Evolutionary conservation across 768 basidiomycete species (phyloP).

Genomic region (Lactarius deliciosus): DNA sequence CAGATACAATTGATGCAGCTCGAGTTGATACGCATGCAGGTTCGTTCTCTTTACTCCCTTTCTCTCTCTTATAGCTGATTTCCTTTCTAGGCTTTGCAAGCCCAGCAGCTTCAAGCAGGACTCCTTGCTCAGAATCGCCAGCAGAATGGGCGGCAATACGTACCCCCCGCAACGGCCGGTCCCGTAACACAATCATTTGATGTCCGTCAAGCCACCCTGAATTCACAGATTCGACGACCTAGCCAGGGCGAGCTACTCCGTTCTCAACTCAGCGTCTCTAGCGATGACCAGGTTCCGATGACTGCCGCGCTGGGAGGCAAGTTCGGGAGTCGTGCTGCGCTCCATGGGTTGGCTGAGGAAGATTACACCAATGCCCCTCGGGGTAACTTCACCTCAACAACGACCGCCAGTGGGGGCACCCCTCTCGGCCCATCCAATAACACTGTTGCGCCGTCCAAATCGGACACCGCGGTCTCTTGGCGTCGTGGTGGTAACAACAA

Average conservation of each 20-base stretch:
- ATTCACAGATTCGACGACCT: slow-evolving; percentile 62
- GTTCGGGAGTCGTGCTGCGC: slow-evolving; percentile 62
- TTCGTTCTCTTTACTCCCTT: slow-evolving; percentile 36
- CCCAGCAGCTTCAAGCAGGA: slow-evolving; percentile 75
- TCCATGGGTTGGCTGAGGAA: slow-evolving; percentile 47
- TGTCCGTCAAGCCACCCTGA: slow-evolving; percentile 53
- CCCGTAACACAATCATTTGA: slow-evolving; percentile 66
- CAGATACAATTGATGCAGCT: slow-evolving; percentile 87
- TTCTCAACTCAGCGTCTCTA: slow-evolving; percentile 52
- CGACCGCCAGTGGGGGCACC: slow-evolving; percentile 70
- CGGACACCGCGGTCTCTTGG: slow-evolving; percentile 79
- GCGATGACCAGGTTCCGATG: slow-evolving; percentile 72
- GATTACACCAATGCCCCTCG: slow-evolving; percentile 31
- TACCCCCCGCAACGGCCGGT: slow-evolving; percentile 71
- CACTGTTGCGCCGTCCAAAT: slow-evolving; percentile 63
- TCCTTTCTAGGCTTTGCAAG: slow-evolving; percentile 55
- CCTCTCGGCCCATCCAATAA: slow-evolving; percentile 54
- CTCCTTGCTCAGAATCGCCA: slow-evolving; percentile 64
- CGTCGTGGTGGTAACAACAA: slow-evolving; percentile 69
- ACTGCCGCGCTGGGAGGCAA: slow-evolving; percentile 75
- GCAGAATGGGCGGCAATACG: slow-evolving; percentile 49
- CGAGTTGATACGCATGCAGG: slow-evolving; percentile 81
- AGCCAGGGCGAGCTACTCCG: slow-evolving; percentile 67
- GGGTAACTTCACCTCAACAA: slow-evolving; percentile 47
- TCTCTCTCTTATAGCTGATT: slow-evolving; percentile 22